Conservation (phyloP, 2,329 filamentous ascomycete species). For the Exophiala spinifera region DNA sequence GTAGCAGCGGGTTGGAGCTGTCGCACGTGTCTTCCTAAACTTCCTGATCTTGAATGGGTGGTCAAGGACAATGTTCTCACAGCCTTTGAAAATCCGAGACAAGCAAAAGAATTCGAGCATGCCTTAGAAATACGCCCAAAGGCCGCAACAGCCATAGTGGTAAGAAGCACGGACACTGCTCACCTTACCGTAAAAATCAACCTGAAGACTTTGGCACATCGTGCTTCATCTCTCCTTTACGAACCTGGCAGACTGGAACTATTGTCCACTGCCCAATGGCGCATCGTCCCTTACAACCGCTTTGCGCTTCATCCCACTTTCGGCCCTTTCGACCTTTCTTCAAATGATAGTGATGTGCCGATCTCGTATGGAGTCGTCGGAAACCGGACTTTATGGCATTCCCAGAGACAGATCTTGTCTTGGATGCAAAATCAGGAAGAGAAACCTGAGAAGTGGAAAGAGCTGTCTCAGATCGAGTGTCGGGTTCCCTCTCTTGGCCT, state of each 20-base stretch:
- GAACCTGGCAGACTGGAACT: constrained; percentile 10
- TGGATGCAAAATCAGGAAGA: constrained; percentile 61
- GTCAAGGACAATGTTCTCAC: constrained; percentile 34
- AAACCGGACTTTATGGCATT: constrained; percentile 42
- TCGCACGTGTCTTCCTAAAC: constrained; percentile 13
- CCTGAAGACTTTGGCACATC: constrained; percentile 43
- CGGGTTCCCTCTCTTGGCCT: constrained; percentile 51
- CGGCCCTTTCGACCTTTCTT: constrained; percentile 4
- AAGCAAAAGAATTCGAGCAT: constrained; percentile 51
- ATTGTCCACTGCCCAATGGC: constrained; percentile 7
- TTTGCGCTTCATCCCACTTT: constrained; percentile 10
- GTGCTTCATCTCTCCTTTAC: constrained; percentile 32
- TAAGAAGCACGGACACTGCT: constrained; percentile 11
- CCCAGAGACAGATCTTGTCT: constrained; percentile 54
- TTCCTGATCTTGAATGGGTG: constrained; percentile 21
- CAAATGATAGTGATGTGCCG: constrained; percentile 3
- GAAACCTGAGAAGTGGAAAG: constrained; percentile 40
- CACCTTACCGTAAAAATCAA: constrained; percentile 39
- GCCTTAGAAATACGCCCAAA: constrained; percentile 48
- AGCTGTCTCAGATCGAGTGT: constrained; percentile 59
- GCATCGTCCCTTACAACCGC: constrained; percentile 24
- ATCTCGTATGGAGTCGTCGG: not conserved
- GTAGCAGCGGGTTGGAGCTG: constrained; percentile 1
- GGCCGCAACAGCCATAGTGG: constrained; percentile 39
- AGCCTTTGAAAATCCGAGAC: constrained; percentile 51